These are phyloP conservation scores for Angomonas desouzai DNA, from an alignment of 208 protist species.

Conservation along the genomic window DNA sequence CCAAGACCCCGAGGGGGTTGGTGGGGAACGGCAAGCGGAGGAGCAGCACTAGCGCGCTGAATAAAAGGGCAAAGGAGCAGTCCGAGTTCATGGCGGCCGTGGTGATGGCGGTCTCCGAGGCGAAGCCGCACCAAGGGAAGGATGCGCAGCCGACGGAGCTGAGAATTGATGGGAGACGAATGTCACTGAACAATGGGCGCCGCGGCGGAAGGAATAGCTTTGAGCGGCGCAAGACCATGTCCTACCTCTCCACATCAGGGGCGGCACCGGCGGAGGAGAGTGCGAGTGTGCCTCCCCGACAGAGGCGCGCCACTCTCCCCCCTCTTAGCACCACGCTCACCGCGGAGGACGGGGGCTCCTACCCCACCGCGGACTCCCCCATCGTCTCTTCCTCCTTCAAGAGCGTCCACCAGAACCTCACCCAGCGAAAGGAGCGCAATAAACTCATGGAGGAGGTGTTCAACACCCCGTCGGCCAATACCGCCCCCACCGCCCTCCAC, in stretches of 20 bases:
- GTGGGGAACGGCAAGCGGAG: neutral
- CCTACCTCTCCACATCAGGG: neutral
- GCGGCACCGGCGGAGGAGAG: neutral
- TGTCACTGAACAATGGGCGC: neutral
- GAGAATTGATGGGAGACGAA: neutral
- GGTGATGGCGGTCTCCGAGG: neutral
- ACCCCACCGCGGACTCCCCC: neutral
- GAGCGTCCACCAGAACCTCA: constrained; percentile 1
- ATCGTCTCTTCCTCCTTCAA: constrained; percentile 1
- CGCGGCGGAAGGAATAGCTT: neutral
- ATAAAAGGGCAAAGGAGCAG: constrained; percentile 8
- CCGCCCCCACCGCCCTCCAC: neutral
- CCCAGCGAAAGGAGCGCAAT: constrained; percentile 4
- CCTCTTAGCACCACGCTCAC: neutral
- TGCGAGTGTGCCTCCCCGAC: neutral
- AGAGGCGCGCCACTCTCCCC: neutral
- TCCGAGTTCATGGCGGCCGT: constrained; percentile 3
- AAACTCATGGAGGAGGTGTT: constrained; percentile 3
- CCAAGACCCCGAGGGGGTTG: neutral
- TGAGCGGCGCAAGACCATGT: neutral
- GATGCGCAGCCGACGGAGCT: neutral
- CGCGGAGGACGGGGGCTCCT: neutral
- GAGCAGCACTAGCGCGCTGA: neutral
- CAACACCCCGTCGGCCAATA: neutral
- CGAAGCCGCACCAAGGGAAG: neutral